phyloP scores from a whole-genome alignment of 208 protist genomes.

The Acanthamoeba healyi region DNA sequence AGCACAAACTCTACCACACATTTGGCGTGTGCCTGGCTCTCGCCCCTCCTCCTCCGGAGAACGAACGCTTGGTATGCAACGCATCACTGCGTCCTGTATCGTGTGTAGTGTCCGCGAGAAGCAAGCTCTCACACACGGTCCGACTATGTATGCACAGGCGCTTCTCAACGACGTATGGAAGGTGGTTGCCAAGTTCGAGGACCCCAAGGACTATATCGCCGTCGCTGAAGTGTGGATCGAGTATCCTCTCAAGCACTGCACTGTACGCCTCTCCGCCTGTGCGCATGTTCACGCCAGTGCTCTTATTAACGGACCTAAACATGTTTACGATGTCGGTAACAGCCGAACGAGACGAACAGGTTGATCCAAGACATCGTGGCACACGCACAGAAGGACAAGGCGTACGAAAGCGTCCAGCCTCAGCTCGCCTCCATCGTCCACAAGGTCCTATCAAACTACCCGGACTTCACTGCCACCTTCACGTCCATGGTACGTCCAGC shows the following conservation, averaged over 20 bases:
- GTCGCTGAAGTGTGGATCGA: constrained; percentile 91
- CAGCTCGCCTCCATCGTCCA: constrained; percentile 87
- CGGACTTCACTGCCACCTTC: constrained; percentile 80
- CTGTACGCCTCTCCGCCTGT: constrained; percentile 45
- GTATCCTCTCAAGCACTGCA: constrained; percentile 89
- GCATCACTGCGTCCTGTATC: too few species aligned
- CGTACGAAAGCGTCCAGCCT: constrained; percentile 82
- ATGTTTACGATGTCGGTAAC: neutral
- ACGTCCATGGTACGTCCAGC: constrained; percentile 21
- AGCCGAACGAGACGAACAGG: constrained; percentile 83
- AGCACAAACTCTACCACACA: constrained; percentile 71
- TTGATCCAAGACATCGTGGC: constrained; percentile 87
- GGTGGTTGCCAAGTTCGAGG: constrained; percentile 81
- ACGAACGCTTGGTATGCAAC: neutral
- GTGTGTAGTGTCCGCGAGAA: too few species aligned
- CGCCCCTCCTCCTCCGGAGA: neutral
- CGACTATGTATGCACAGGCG: neutral
- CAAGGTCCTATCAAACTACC: constrained; percentile 83
- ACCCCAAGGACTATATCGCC: constrained; percentile 86
- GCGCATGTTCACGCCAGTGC: neutral
- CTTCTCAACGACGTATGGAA: constrained; percentile 91
- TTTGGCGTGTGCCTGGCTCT: constrained; percentile 49
- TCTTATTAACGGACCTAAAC: too few species aligned
- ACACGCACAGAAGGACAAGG: constrained; percentile 82
- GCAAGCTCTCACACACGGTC: too few species aligned